A percentile compares a stretch with the other conserved stretches of the same genome.
Conservation (phyloP, 2,329 filamentous ascomycete species). For the Fusarium sp. region DNA sequence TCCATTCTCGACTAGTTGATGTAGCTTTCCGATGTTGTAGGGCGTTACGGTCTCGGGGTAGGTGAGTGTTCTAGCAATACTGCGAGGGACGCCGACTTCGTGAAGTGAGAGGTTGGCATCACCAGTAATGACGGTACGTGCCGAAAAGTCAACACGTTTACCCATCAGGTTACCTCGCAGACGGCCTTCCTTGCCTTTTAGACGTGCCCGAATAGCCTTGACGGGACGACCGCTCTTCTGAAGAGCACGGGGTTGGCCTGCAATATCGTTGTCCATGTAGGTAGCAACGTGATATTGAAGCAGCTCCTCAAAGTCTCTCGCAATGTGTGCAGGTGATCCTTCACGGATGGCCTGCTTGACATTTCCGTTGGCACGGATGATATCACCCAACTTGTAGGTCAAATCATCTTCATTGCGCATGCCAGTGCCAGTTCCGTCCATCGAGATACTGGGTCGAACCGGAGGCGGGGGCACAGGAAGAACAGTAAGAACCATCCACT, state of each 20-base stretch:
- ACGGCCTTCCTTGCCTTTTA: slow-evolving; percentile 99
- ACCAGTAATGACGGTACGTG: slow-evolving; percentile 99
- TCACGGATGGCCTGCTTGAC: slow-evolving; percentile 92
- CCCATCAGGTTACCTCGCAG: slow-evolving; percentile 99
- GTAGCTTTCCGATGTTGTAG: slow-evolving; percentile 96
- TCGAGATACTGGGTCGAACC: slow-evolving; percentile 96
- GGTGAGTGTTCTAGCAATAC: slow-evolving; percentile 92
- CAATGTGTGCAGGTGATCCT: slow-evolving; percentile 92
- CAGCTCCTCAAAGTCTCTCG: slow-evolving; percentile 90
- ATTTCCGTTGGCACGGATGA: slow-evolving; percentile 97
- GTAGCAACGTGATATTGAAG: slow-evolving; percentile 99
- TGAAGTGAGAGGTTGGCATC: slow-evolving; percentile 97
- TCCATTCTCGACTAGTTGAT: slow-evolving; percentile 90
- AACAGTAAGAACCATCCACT: slow-evolving; percentile 98
- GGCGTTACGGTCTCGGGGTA: slow-evolving; percentile 98
- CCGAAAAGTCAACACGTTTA: slow-evolving; percentile 99
- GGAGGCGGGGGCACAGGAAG: slow-evolving; percentile 95
- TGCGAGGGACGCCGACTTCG: slow-evolving; percentile 96
- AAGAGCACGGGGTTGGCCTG: slow-evolving; percentile 91
- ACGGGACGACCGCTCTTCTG: slow-evolving; percentile 98
- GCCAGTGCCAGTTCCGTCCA: slow-evolving; percentile 93
- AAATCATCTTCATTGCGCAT: slow-evolving; percentile 98
- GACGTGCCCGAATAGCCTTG: slow-evolving; percentile 94
- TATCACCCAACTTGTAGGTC: slow-evolving; percentile 99
- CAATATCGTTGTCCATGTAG: slow-evolving; percentile 99